Evolutionary conservation across 2,329 filamentous ascomycete species (phyloP), one percentile per base, ranked within the genome.

Genomic region (Periconia sp.): DNA sequence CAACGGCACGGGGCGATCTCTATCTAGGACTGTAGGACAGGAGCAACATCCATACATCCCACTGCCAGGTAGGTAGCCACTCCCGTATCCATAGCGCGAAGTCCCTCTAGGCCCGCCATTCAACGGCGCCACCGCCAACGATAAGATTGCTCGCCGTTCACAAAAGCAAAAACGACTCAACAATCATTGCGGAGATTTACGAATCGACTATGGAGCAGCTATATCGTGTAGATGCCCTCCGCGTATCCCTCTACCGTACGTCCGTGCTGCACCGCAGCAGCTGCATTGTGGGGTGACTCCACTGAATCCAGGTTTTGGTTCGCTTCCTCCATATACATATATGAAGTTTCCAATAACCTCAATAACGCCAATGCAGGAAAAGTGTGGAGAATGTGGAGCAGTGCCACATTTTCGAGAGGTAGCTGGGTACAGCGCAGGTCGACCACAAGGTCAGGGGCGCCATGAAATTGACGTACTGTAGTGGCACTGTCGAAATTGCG

Each of bases 371-470:
- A 47, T 42, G 35, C 51, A 47, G 56, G 56, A 56, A 60, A 62
- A 62, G 58, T 68, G 65, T 64, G 65, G 68, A 65, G 64, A 62
- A 64, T 61, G 62, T 64, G 63, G 65, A 67, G 61, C 45, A 43
- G 43, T 45, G 60, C 53, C 54, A 52, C 47, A 55, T 48, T 45
- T 45, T 37, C 33, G 33, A 14, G 33, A 13, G 33, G 33, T n/a
- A 37, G 15, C 11, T 37, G 47, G 49, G 54, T 49, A 54, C 56
- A 53, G 53, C 56, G 59, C 58, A 62, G 13, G 56, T 54, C 56
- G 46, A 27, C 55, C 47, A 45, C 30, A 45, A 33, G 37, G 35
- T 40, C 52, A 41, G 52, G 56, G 51, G 46, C 44, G 43, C 33
- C 33, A 61, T 64, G 57, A 54, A 61, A 41, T 46, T 53, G 57